Evolutionary conservation across 495 filamentous ascomycete genomes (phyloP).

Genomic region (Neurospora intermedia): DNA sequence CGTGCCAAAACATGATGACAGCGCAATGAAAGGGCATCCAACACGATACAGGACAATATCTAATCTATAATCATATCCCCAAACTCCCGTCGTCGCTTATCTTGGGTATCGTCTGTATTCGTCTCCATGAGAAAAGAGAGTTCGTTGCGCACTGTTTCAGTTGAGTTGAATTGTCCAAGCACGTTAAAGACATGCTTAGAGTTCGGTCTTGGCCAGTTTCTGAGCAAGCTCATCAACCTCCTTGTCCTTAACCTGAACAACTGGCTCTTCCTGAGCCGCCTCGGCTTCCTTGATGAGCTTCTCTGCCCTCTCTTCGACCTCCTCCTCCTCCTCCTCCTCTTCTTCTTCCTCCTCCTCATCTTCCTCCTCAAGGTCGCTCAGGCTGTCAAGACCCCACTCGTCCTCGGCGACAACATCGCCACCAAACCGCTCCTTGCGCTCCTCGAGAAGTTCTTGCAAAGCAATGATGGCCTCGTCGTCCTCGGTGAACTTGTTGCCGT

Average conservation of each 20-base stretch:
- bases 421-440: constrained; percentile 50
- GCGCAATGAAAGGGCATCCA: constrained; percentile 1
- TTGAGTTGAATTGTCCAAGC: neutral
- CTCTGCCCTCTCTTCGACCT: constrained; percentile 50
- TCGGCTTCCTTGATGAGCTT: constrained; percentile 60
- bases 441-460: constrained; percentile 41
- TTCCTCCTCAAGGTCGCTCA: constrained; percentile 73
- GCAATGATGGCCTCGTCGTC: constrained; percentile 55
- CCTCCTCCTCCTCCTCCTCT: constrained; percentile 58
- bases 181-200: constrained; percentile 14
- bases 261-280: constrained; percentile 61
- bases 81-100: constrained; percentile 12
- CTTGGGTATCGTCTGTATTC: constrained; percentile 20
- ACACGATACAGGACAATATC: constrained; percentile 3
- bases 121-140: constrained; percentile 2
- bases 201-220: constrained; percentile 55
- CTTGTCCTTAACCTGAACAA: constrained; percentile 59
- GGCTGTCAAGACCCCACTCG: constrained; percentile 73
- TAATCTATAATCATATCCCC: constrained; percentile 7
- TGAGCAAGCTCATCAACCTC: constrained; percentile 75
- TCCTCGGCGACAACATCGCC: constrained; percentile 51
- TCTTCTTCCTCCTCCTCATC: constrained; percentile 62
- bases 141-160: neutral
- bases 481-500: constrained; percentile 90
- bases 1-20: neutral